Base-by-base conservation (phyloP, 352 stramenopile species). In the Pythium phragmitis region DNA sequence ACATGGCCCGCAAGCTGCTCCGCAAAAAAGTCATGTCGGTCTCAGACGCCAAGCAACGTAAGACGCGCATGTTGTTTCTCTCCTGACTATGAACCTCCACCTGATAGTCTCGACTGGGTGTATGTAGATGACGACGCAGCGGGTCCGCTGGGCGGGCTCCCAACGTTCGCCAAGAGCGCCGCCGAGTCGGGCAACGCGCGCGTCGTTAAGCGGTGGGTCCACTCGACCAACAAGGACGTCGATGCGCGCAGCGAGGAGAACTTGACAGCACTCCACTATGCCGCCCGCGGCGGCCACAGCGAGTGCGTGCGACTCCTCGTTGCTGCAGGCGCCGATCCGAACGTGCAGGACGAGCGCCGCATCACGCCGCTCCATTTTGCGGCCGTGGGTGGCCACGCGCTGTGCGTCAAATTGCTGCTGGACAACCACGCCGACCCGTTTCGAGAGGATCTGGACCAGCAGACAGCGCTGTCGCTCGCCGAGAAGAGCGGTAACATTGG, bases 381-480 rank as follows among this genome's bases (percentile, higher is more conserved):
- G 7, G 81, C 82, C 4, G 55, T 94, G 11, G 78, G 81, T 13
- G 85, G 85, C 28, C 84, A 92, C 59, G 85, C 82, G 43, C 74
- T 94, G 17, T 89, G 82, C 41, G 82, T 94, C 17, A 94, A 94
- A 67, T 65, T 94, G 49, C 72, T 94, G 57, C 63, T 94, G 47
- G 82, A 92, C 69, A 67, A 88, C 69, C 82, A 94, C 56, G 85
- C 81, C 1, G 82, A 94, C 54, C 85, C 85, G 56, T 94, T 94
- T 61, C 71, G 79, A 68, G 83, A 91, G 76, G 85, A 91, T 54
- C 46, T 91, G 70, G 82, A 94, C 73, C 79, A 83, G 56, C 84
- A 89, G 33, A 85, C 82, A 4, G 67, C 85, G 43, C 72, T 92
- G 21, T 68, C 72, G 50, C 78, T 91, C 34, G 85, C 85, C 11